Evolutionary conservation across 169 alveolate species (phyloP).

Genomic region (Plasmodium berghei): DNA sequence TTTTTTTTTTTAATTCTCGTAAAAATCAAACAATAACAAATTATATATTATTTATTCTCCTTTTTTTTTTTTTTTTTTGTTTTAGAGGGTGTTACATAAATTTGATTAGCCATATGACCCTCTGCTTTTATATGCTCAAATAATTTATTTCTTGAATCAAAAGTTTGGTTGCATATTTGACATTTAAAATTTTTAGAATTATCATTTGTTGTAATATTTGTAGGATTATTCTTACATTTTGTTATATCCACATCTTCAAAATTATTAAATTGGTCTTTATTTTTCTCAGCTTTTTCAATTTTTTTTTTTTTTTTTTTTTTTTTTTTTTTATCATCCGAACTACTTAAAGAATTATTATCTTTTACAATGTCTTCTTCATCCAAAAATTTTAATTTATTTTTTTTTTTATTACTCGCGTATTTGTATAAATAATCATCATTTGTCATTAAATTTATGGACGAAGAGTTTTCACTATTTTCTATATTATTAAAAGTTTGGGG

Average conservation of each 20-base stretch:
- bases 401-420: conserved; percentile 24
- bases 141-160: conserved; percentile 78
- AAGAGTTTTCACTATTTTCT: background rate
- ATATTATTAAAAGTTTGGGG: background rate
- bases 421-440: conserved; percentile 31
- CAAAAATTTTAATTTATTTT: background rate
- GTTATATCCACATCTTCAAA: background rate
- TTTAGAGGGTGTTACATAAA: background rate
- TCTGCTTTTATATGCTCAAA: conserved; percentile 77
- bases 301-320: conserved; percentile 34
- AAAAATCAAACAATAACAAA: too few species aligned
- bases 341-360: background rate
- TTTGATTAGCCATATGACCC: conserved; percentile 78
- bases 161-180: conserved; percentile 34
- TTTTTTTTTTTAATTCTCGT: background rate
- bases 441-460: background rate
- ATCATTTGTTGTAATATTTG: conserved; percentile 30
- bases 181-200: conserved; percentile 22
- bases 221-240: background rate
- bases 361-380: background rate
- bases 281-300: background rate
- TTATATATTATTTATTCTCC: background rate
- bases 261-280: background rate
- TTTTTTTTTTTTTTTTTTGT: conserved; percentile 1
- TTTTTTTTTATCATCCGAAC: conserved; percentile 17